Evolutionary conservation across 805 yeast species (phyloP).

Genomic region (Cyberlindnera mrakii): DNA sequence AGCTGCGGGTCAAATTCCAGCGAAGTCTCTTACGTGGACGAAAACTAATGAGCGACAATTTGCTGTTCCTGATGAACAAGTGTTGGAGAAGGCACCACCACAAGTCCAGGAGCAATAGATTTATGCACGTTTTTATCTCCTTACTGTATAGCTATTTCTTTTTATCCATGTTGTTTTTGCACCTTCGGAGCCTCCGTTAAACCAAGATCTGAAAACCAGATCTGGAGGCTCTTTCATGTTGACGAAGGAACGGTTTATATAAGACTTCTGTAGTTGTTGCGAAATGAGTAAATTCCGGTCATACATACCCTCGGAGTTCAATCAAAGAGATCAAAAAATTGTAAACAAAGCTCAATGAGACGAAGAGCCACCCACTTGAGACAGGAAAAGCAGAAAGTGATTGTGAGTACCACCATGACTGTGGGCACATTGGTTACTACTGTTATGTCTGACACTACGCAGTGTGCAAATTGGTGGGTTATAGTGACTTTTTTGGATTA

Average conservation of each 20-base stretch:
- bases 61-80: slow-evolving; percentile 72
- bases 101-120: slow-evolving; percentile 29
- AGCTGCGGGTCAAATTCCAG: slow-evolving; percentile 9
- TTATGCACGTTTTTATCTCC: not conserved
- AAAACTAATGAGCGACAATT: slow-evolving; percentile 58
- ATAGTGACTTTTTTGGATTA: too few species aligned
- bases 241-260: not conserved
- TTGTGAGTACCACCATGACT: too few species aligned
- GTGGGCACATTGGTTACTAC: too few species aligned
- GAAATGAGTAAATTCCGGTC: too few species aligned
- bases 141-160: not conserved
- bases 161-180: not conserved
- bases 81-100: slow-evolving; percentile 59
- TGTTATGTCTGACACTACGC: too few species aligned
- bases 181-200: not conserved
- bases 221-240: not conserved
- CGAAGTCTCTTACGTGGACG: slow-evolving; percentile 21
- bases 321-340: not conserved
- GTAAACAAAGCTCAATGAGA: not conserved
- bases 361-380: not conserved
- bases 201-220: not conserved
- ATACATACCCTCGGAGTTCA: too few species aligned
- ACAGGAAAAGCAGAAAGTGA: too few species aligned
- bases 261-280: not conserved
- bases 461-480: too few species aligned